phyloP scores from a whole-genome alignment of 371 early-diverging fungal species.

The Pancytospora epiphaga region DNA sequence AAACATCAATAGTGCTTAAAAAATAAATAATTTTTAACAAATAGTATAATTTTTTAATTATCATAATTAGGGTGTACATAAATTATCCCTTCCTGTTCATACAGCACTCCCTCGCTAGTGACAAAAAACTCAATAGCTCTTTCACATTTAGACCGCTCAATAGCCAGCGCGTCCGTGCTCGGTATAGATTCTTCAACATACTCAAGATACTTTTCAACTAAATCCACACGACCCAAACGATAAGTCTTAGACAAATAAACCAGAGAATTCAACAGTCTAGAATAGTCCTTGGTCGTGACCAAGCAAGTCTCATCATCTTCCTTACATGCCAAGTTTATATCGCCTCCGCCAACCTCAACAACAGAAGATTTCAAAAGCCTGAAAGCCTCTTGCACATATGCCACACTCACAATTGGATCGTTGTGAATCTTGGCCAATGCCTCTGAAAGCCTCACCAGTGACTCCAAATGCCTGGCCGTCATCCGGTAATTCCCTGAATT shows the following conservation, averaged over 20 bases:
- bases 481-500: constrained; percentile 51
- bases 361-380: constrained; percentile 77
- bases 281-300: constrained; percentile 48
- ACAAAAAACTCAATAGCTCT: constrained; percentile 67
- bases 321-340: constrained; percentile 62
- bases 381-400: constrained; percentile 79
- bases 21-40: constrained; percentile 3
- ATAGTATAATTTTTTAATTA: no score
- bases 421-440: constrained; percentile 62
- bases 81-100: constrained; percentile 49
- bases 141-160: constrained; percentile 66
- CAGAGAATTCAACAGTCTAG: constrained; percentile 48
- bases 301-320: constrained; percentile 57
- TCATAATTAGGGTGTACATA: constrained; percentile 61
- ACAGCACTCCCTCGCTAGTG: constrained; percentile 58
- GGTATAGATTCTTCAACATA: constrained; percentile 64
- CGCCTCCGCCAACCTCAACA: constrained; percentile 77
- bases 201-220: constrained; percentile 72
- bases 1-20: neutral
- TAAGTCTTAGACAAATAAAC: constrained; percentile 47
- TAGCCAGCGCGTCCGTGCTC: constrained; percentile 65
- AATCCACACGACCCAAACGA: constrained; percentile 62
- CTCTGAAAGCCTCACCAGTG: constrained; percentile 61
- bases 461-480: constrained; percentile 61
- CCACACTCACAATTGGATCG: constrained; percentile 32